These are phyloP conservation scores for Fragaria nilgerrensis DNA, from an alignment of 306 rosid species.

Conservation along the genomic window DNA sequence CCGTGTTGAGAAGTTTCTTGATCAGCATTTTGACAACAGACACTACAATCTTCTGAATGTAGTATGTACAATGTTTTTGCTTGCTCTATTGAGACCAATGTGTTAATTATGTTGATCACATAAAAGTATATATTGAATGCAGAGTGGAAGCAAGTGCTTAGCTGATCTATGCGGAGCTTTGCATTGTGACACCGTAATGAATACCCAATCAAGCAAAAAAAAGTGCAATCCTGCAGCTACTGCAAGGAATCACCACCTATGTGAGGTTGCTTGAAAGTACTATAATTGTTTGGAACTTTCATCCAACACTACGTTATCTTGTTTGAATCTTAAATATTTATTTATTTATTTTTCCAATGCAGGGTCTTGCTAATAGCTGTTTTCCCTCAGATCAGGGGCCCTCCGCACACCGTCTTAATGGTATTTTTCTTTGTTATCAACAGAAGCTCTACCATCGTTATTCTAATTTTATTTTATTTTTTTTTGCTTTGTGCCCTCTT, in stretches of 20 bases:
- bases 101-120: background rate
- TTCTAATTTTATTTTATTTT: background rate
- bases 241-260: constrained; percentile 75
- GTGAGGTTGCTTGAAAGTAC: constrained; percentile 72
- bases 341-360: constrained; percentile 25
- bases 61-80: constrained; percentile 51
- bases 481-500: background rate
- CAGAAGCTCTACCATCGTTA: constrained; percentile 14
- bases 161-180: constrained; percentile 95
- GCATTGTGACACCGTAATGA: constrained; percentile 70
- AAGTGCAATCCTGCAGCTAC: constrained; percentile 86
- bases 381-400: constrained; percentile 65
- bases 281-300: background rate
- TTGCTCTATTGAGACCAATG: background rate
- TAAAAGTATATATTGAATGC: constrained; percentile 28
- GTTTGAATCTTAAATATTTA: constrained; percentile 12
- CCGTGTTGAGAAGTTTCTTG: constrained; percentile 82
- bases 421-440: constrained; percentile 37
- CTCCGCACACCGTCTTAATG: constrained; percentile 79
- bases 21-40: constrained; percentile 88
- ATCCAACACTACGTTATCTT: background rate
- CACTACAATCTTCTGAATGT: constrained; percentile 82
- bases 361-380: constrained; percentile 83
- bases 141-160: constrained; percentile 80
- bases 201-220: constrained; percentile 56